phyloP scores from a whole-genome alignment of 108 stramenopile genomes.

The Conticribra weissflogii region DNA sequence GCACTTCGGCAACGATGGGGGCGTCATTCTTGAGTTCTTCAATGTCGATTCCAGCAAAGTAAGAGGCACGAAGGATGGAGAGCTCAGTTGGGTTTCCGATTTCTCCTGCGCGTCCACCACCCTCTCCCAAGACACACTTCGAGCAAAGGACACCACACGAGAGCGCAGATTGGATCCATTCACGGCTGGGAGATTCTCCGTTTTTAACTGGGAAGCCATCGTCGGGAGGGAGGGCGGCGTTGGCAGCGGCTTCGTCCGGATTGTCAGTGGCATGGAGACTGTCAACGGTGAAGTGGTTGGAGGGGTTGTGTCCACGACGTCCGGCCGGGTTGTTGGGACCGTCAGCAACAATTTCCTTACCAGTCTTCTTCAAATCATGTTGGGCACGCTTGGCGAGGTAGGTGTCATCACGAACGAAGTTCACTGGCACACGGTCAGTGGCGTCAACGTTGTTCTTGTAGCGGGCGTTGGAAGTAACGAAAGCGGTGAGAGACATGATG shows the following conservation, averaged over 20 bases:
- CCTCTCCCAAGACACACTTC: conserved; percentile 75
- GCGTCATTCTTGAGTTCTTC: conserved; percentile 57
- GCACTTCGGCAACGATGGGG: conserved; percentile 81
- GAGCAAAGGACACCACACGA: conserved; percentile 79
- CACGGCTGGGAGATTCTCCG: conserved; percentile 57
- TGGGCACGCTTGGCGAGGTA: conserved; percentile 63
- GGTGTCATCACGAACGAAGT: conserved; percentile 69
- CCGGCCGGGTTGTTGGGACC: conserved; percentile 37
- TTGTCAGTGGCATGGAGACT: conserved; percentile 16
- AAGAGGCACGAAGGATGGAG: conserved; percentile 80
- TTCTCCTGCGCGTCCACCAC: conserved; percentile 77
- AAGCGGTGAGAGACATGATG: conserved; percentile 85
- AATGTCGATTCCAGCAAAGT: conserved; percentile 76
- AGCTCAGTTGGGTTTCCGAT: conserved; percentile 90
- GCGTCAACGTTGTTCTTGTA: conserved; percentile 70
- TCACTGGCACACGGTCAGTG: conserved; percentile 43
- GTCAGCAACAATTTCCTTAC: conserved; percentile 33
- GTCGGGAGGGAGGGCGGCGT: conserved; percentile 12
- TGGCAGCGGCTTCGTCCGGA: conserved; percentile 13
- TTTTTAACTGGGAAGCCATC: conserved; percentile 55
- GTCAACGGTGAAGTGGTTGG: conserved; percentile 31
- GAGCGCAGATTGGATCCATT: conserved; percentile 65
- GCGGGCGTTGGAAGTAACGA: conserved; percentile 74
- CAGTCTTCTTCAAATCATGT: conserved; percentile 37
- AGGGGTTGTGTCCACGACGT: conserved; percentile 45